Conservation (phyloP, 2,329 filamentous ascomycete genomes). For the Chaetomium globosum region DNA sequence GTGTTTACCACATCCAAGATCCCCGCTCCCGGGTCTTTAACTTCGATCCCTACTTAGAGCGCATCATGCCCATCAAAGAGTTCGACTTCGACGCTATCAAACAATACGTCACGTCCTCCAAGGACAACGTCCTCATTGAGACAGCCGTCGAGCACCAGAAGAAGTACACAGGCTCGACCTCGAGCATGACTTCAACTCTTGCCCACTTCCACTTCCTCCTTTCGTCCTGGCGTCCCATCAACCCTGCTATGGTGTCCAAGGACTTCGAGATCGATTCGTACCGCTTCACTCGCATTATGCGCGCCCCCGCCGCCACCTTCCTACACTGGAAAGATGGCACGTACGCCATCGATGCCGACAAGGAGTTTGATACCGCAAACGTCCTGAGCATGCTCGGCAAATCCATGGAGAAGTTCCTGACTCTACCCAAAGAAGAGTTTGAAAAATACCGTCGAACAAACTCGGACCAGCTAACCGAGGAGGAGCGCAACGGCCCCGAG, state of each 20-base stretch:
- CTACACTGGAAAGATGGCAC: conserved; percentile 78
- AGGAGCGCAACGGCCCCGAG: conserved; percentile 72
- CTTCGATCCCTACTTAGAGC: conserved; percentile 91
- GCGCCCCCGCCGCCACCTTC: conserved; percentile 78
- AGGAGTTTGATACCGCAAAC: conserved; percentile 82
- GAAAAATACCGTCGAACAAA: conserved; percentile 77
- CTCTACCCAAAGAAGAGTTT: conserved; percentile 77
- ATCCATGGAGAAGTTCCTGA: conserved; percentile 94
- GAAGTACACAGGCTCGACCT: conserved; percentile 93
- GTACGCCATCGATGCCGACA: conserved; percentile 96
- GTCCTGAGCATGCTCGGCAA: conserved; percentile 90
- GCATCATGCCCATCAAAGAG: conserved; percentile 89
- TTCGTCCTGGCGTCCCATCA: conserved; percentile 77
- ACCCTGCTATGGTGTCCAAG: conserved; percentile 66
- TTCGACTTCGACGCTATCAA: conserved; percentile 90
- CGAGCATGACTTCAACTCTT: conserved; percentile 87
- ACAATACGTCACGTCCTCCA: conserved; percentile 87
- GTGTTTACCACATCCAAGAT: conserved; percentile 90
- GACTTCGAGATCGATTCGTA: conserved; percentile 63
- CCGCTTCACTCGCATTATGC: conserved; percentile 72
- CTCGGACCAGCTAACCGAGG: conserved; percentile 69
- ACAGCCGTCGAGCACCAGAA: conserved; percentile 68
- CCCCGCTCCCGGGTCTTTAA: conserved; percentile 86
- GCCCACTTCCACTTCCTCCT: conserved; percentile 92
- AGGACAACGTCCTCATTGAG: conserved; percentile 70